Evolutionary conservation across 2,329 filamentous ascomycete species (phyloP).

Genomic region (Exophiala phaeomuriformis): DNA sequence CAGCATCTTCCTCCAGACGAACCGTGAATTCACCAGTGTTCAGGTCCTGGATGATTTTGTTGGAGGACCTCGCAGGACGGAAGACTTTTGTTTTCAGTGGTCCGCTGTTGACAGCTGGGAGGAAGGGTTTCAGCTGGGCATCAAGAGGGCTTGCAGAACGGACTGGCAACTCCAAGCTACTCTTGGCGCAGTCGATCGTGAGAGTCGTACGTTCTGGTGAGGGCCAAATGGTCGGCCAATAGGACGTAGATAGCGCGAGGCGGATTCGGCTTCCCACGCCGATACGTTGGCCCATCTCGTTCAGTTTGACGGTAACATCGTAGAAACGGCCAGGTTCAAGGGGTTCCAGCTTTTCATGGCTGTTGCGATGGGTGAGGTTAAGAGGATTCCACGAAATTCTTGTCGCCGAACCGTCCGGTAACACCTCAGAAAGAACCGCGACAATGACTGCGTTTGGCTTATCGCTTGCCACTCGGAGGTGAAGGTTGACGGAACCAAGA

Average conservation of each 20-base stretch:
- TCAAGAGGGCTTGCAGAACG: neutral
- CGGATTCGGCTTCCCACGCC: constrained; percentile 10
- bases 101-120: neutral
- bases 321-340: constrained; percentile 9
- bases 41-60: constrained; percentile 7
- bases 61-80: constrained; percentile 1
- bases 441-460: constrained; percentile 10
- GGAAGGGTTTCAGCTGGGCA: neutral
- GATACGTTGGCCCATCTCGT: constrained; percentile 10
- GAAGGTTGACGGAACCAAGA: constrained; percentile 2
- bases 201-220: constrained; percentile 10
- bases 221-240: constrained; percentile 13
- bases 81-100: constrained; percentile 3
- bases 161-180: constrained; percentile 4
- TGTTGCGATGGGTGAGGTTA: constrained; percentile 11
- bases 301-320: constrained; percentile 5
- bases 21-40: constrained; percentile 1
- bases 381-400: constrained; percentile 9
- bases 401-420: constrained; percentile 10
- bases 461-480: constrained; percentile 10
- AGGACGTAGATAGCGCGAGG: constrained; percentile 10
- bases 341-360: neutral
- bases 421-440: constrained; percentile 10
- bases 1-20: neutral
- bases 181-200: constrained; percentile 9